Evolutionary conservation across 192 early-diverging fungal genomes (phyloP), one percentile per base, ranked within the genome.

Genomic region (Coemansia sp.): DNA sequence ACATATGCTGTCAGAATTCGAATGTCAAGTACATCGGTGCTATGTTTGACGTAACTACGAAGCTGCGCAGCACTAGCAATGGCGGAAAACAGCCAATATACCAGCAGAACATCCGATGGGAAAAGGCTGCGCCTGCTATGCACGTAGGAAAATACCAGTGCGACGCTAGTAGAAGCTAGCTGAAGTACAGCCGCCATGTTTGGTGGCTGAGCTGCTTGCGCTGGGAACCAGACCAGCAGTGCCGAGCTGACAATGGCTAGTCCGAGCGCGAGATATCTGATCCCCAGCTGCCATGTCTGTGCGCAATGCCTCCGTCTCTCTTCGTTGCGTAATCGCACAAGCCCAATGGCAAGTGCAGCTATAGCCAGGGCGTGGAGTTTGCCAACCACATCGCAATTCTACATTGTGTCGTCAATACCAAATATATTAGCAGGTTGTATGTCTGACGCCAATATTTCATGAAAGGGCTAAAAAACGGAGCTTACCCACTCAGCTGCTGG

Each of bases 81-180:
- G 16, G 49, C 41, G 3, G 72, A 63, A 49, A 52, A 44, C 16
- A 65, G 69, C 74, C 74, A 76, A 40, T 71, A 76, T 3, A 63
- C 31, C n/a, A 76, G 64, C 68, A 76, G 42, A 5, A 41, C 54
- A 36, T 69, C 67, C 3, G 69, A 76, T 27, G 69, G 8, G 16
- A 42, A 13, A 20, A 18, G 15, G 29, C 47, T 68, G 31, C 36
- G 59, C 9, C 36, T 7, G 15, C 57, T 43, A 20, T 54, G 47
- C 54, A 66, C 43, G 16, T 34, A 60, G 5, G 57, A 34, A 16
- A 74, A 64, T 18, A 43, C 57, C 7, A 65, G 49, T 29, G 66
- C 72, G 22, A 46, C 18, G 11, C 62, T 22, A 1, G 47, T 13
- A 0, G 72, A 74, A 6, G 46, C 0, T 27, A 57, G 5, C 59